Conservation (phyloP, 108 stramenopile genomes). For the Schizochytrium sp. region DNA sequence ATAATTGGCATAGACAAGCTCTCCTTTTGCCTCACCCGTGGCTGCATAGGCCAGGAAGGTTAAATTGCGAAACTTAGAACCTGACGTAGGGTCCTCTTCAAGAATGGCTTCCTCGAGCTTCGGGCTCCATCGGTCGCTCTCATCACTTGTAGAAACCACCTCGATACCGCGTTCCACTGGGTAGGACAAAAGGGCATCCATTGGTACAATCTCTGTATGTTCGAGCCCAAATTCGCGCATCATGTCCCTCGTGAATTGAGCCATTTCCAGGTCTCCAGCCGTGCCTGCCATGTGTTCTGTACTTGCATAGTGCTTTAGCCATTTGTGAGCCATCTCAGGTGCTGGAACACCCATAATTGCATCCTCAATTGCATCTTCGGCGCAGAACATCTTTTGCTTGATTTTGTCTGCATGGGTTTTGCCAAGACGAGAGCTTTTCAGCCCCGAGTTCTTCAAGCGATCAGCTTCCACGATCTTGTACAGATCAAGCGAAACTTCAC, state of each 20-base stretch:
- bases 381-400: background rate
- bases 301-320: conserved; percentile 53
- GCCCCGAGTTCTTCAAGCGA: background rate
- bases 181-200: conserved; percentile 76
- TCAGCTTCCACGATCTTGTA: background rate
- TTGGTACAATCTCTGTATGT: conserved; percentile 67
- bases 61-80: conserved; percentile 77
- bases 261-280: conserved; percentile 76
- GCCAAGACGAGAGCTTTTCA: background rate
- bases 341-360: background rate
- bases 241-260: conserved; percentile 72
- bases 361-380: background rate
- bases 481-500: background rate
- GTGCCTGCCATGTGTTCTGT: conserved; percentile 80
- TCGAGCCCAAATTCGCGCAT: conserved; percentile 70
- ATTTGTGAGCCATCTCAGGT: background rate
- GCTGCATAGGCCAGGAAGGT: conserved; percentile 80
- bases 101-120: conserved; percentile 72
- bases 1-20: conserved; percentile 80
- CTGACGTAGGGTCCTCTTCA: conserved; percentile 73
- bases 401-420: background rate
- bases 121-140: conserved; percentile 68
- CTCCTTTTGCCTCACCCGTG: conserved; percentile 69
- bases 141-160: conserved; percentile 40
- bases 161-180: conserved; percentile 65